These are phyloP conservation scores for Asterophora lycoperdoides DNA, from an alignment of 768 basidiomycete species.

Conservation along the genomic window DNA sequence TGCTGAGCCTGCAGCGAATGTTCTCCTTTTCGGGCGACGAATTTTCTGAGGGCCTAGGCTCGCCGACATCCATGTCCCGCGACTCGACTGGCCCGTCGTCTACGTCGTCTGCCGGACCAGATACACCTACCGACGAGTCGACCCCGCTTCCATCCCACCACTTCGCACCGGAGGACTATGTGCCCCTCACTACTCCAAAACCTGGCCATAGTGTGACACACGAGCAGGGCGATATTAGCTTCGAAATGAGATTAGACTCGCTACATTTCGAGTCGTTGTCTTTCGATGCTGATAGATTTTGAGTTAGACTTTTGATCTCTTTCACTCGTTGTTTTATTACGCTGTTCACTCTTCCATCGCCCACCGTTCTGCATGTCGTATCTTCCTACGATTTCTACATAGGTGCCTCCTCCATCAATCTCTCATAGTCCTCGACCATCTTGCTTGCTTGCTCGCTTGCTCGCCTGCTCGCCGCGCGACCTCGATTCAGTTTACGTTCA, in stretches of 20 bases:
- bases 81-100: conserved; percentile 23
- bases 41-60: conserved; percentile 5
- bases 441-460: neutral
- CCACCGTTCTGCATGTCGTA: neutral
- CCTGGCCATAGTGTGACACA: neutral
- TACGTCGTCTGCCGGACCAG: conserved; percentile 13
- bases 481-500: neutral
- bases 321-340: neutral
- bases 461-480: neutral
- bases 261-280: conserved; percentile 69
- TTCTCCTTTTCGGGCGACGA: conserved; percentile 32
- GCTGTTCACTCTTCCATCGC: neutral
- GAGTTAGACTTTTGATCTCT: conserved; percentile 8
- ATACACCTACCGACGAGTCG: conserved; percentile 17
- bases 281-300: conserved; percentile 60
- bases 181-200: neutral
- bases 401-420: neutral
- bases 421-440: too few species aligned
- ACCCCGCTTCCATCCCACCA: neutral
- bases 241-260: conserved; percentile 69
- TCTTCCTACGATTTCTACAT: neutral
- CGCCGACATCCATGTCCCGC: conserved; percentile 23
- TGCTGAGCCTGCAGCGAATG: conserved; percentile 33
- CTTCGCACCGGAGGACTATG: neutral
- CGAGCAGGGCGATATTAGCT: conserved; percentile 36